Base-by-base conservation (phyloP, 164 flowering plant species). In the Dillenia turbinata region DNA sequence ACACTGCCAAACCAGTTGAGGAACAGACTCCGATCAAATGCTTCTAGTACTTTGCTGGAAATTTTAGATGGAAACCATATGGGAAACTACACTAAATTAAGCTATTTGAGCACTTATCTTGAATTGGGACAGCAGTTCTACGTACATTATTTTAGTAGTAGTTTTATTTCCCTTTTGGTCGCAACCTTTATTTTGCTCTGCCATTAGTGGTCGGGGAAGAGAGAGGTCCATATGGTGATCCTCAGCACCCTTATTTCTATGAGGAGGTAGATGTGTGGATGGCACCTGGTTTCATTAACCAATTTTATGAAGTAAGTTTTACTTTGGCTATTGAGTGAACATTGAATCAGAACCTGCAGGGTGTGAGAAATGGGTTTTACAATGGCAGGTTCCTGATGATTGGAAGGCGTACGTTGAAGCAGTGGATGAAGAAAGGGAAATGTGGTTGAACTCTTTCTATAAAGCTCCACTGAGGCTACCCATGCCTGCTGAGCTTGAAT, bases 231-330 rank as follows among this genome's bases (percentile, higher is more conserved):
- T 93, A 87, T 73, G 67, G 68, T 74, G 98, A 93, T 81, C 98
- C 98, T 63, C 92, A 87, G 63, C 98, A 93, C 83, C 96, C 97
- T 12, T 93, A 93, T 73, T 76, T 93, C 43, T 93, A 93, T 61
- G 98, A 90, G 64, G 96, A 77, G 61, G 98, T 90, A 22, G 96
- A 93, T 71, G 88, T 78, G 58, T 93, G 98, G 98, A 89, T 88
- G 97, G 98, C 97, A 44, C 98, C 98, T 10, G 98, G 98, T 57
- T 93, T 93, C 73, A 82, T 90, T 60, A 85, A 93, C 75, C 96
- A 93, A 69, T 93, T 93, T 69, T 82, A 84, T 66, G 97, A 90
- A 61, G 98, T 87, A 74, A 70, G 75, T 13, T 61, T 16, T 2
- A 43, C 51, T 59, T 51, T 47, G 12, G 47, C 40, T 33, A 8